Evolutionary conservation across 495 filamentous ascomycete genomes (phyloP).

Genomic region (Daldinia grandis): DNA sequence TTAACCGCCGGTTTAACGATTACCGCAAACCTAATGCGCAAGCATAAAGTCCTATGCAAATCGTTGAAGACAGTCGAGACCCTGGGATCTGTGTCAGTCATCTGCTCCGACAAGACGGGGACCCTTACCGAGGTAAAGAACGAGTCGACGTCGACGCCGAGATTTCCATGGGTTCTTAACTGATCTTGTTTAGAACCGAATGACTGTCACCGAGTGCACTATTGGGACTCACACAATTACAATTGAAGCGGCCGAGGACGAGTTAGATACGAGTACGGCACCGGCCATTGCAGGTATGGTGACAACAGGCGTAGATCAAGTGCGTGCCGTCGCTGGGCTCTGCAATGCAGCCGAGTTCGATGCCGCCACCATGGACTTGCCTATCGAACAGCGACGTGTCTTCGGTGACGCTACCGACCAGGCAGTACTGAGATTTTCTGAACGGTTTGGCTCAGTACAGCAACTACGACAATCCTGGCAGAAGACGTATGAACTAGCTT

Average conservation of each 20-base stretch:
- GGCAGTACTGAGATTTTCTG: slow-evolving; percentile 72
- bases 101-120: slow-evolving; percentile 76
- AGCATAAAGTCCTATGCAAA: slow-evolving; percentile 71
- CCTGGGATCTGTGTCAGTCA: slow-evolving; percentile 70
- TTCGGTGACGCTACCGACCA: slow-evolving; percentile 79
- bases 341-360: slow-evolving; percentile 80
- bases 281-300: slow-evolving; percentile 44
- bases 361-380: slow-evolving; percentile 60
- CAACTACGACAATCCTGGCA: slow-evolving; percentile 61
- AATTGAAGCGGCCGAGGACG: slow-evolving; percentile 52
- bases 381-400: slow-evolving; percentile 64
- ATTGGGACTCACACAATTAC: slow-evolving; percentile 54
- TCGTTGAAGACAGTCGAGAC: slow-evolving; percentile 75
- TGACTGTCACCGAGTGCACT: slow-evolving; percentile 65
- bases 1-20: slow-evolving; percentile 66
- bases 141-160: slow-evolving; percentile 1
- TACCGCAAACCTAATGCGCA: slow-evolving; percentile 68
- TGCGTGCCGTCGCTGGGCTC: slow-evolving; percentile 62
- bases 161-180: not conserved
- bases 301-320: slow-evolving; percentile 55
- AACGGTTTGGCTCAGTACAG: slow-evolving; percentile 61
- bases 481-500: slow-evolving; percentile 70
- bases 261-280: slow-evolving; percentile 44
- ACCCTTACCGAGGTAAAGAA: slow-evolving; percentile 65
- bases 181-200: slow-evolving; percentile 58